Percentiles rank a stretch among this genome's conserved stretches.
phyloP scores from a whole-genome alignment of 2,329 filamentous ascomycete species.

The Colletotrichum noveboracense region DNA sequence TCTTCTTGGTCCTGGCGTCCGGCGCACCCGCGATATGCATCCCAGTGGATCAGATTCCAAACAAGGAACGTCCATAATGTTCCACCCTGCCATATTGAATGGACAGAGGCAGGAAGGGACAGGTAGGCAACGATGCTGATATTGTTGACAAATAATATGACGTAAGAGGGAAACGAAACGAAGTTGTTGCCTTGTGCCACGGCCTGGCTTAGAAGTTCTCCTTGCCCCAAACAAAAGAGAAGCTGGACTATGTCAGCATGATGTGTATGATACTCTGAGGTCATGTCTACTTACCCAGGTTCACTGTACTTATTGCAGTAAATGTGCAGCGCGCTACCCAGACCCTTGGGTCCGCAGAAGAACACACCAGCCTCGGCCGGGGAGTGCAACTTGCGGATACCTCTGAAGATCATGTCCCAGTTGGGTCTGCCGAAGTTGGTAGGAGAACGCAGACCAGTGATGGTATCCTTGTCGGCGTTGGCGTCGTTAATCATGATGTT shows the following conservation, averaged over 20 bases:
- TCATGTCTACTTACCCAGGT: slow-evolving; percentile 66
- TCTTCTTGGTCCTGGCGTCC: slow-evolving; percentile 3
- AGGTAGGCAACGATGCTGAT: slow-evolving; percentile 6
- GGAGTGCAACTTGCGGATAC: slow-evolving; percentile 78
- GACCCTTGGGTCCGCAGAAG: slow-evolving; percentile 83
- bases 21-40: slow-evolving; percentile 15
- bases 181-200: slow-evolving; percentile 11
- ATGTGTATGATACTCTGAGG: background rate
- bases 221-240: slow-evolving; percentile 72
- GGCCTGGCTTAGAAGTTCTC: slow-evolving; percentile 63
- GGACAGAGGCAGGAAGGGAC: background rate
- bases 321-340: slow-evolving; percentile 78
- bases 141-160: slow-evolving; percentile 16
- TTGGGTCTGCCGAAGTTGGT: slow-evolving; percentile 88
- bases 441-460: slow-evolving; percentile 80
- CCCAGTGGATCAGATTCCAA: slow-evolving; percentile 8
- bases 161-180: slow-evolving; percentile 20
- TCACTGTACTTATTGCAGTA: slow-evolving; percentile 91
- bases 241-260: slow-evolving; percentile 42
- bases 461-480: slow-evolving; percentile 83
- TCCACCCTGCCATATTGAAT: background rate
- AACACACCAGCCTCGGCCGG: slow-evolving; percentile 79
- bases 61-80: background rate
- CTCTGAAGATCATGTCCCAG: slow-evolving; percentile 90
- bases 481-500: slow-evolving; percentile 95